Evolutionary conservation across 306 rosid genomes (phyloP).

Genomic region (Rosa chinensis): DNA sequence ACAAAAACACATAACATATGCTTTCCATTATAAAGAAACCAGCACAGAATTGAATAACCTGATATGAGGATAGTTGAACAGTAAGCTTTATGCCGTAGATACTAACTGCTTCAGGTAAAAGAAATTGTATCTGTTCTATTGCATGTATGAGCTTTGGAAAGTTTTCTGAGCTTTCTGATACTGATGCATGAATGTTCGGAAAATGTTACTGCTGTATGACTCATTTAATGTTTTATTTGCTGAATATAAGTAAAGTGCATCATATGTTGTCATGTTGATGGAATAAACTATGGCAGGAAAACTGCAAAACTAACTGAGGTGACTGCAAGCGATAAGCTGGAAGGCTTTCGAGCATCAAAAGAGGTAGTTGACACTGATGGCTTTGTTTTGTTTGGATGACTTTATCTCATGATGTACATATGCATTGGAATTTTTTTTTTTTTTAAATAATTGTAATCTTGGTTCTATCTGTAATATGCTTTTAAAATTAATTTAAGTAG

Average conservation of each 20-base stretch:
- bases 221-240: neutral
- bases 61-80: neutral
- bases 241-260: neutral
- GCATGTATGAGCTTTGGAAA: neutral
- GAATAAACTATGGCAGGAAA: constrained; percentile 49
- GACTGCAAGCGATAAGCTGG: constrained; percentile 89
- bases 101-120: neutral
- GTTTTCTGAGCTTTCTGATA: neutral
- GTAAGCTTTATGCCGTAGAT: neutral
- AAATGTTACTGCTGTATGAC: neutral
- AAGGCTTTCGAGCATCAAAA: constrained; percentile 89
- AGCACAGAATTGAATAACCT: neutral
- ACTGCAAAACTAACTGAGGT: constrained; percentile 80
- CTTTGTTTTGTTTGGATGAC: neutral
- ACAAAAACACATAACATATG: neutral
- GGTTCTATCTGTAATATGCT: neutral
- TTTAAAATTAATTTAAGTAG: neutral
- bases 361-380: constrained; percentile 47
- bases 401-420: neutral
- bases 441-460: neutral
- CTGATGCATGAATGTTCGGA: neutral
- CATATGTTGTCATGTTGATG: neutral
- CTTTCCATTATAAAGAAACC: neutral
- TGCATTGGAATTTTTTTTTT: neutral
- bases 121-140: neutral